Evolutionary conservation across 257 asterid species (phyloP).

Genomic region (Plantago elongata): DNA sequence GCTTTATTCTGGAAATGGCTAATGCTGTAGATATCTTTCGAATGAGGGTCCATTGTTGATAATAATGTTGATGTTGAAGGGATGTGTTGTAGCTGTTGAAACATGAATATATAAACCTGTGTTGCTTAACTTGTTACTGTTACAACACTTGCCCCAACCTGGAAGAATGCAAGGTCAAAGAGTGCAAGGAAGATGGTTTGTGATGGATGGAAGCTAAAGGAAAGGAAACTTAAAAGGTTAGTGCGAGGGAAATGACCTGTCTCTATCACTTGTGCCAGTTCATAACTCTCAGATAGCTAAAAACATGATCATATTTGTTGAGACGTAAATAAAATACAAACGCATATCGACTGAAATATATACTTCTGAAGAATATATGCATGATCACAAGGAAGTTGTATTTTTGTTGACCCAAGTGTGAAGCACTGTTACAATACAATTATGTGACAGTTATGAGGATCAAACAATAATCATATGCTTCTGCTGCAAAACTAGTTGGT

Average conservation of each 20-base stretch:
- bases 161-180: background rate
- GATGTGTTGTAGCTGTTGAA: constrained; percentile 8
- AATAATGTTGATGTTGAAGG: background rate
- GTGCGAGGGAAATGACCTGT: constrained; percentile 17
- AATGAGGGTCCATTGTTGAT: constrained; percentile 14
- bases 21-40: background rate
- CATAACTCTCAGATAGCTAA: too few species aligned
- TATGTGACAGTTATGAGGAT: too few species aligned
- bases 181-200: constrained; percentile 15
- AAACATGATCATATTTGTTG: too few species aligned
- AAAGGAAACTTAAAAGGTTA: background rate
- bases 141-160: background rate
- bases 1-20: background rate
- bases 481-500: too few species aligned
- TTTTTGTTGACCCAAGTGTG: too few species aligned
- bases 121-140: constrained; percentile 1
- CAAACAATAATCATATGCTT: too few species aligned
- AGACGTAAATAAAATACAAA: too few species aligned
- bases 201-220: constrained; percentile 12
- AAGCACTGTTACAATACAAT: too few species aligned
- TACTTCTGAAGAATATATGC: too few species aligned
- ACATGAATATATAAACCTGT: background rate
- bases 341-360: too few species aligned
- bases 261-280: too few species aligned
- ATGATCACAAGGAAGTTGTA: too few species aligned